Base-by-base conservation (phyloP, 2,329 filamentous ascomycete genomes). In the Ophiostoma sp. region DNA sequence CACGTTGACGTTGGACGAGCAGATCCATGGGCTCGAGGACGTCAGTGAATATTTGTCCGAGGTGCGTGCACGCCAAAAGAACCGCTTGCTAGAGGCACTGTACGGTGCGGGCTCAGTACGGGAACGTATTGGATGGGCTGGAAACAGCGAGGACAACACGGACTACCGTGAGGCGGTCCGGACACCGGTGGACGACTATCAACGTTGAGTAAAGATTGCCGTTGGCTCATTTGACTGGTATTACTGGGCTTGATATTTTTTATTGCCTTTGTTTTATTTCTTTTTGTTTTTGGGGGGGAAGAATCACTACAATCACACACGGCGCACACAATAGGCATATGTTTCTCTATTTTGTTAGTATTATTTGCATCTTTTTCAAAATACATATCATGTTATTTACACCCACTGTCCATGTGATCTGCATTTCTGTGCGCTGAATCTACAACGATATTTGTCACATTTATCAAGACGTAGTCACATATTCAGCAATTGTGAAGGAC, bases 21-120 rank as follows among this genome's bases (percentile, higher is more conserved):
- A 98, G 84, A 93, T 98, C 77, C 86, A 86, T 61, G 94, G 95
- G 4, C 82, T 98, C 25, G 91, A 93, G 78, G 91, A 92, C 31
- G 95, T 94, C 3, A 93, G 94, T 77, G 87, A 87, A 15, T 93
- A 97, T 79, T 86, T 98, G 11, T 91, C 92, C 75, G 88, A 87
- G 9, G 90, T 97, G 50, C 85, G 95, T 55, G 89, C 93, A 76
- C 87, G 88, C 77, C 95, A 98, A 83, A 96, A 95, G 85, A 88
- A 89, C 73, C 94, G 93, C 82, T 85, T 96, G 77, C 90, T 96
- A 87, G 91, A 95, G 83, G 89, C 92, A 82, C 82, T 97, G 2
- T 95, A 93, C 80, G 92, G 90, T 1, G 85, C 77, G 36, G 79
- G 80, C 74, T 69, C 78, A 63, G 39, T 61, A 45, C 71, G 75